Evolutionary conservation across 306 rosid species (phyloP).

Genomic region (Cucumis cinereus): DNA sequence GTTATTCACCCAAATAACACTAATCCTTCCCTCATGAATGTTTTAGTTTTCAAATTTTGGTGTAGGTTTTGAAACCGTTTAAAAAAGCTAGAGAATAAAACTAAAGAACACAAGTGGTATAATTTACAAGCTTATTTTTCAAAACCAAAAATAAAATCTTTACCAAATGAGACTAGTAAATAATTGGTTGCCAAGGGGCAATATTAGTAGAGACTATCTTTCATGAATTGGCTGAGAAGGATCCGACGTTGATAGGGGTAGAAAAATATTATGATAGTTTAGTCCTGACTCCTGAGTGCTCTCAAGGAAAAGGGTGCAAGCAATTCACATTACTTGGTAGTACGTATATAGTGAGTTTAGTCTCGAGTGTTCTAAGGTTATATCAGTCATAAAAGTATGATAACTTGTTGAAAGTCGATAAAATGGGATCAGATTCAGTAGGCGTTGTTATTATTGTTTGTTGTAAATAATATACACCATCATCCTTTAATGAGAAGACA

Average conservation of each 20-base stretch:
- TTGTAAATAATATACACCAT: too few species aligned
- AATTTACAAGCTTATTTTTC: not conserved
- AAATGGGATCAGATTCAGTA: not conserved
- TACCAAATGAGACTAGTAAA: not conserved
- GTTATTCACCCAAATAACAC: too few species aligned
- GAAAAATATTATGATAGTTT: not conserved
- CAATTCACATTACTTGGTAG: not conserved
- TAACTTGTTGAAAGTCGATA: not conserved
- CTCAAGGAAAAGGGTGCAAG: not conserved
- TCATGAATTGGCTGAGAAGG: not conserved
- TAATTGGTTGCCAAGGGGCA: not conserved
- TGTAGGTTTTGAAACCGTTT: too few species aligned
- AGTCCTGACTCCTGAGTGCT: not conserved
- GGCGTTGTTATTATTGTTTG: too few species aligned
- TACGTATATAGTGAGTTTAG: not conserved
- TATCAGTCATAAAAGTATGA: not conserved
- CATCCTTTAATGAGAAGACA: too few species aligned
- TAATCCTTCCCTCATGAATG: too few species aligned
- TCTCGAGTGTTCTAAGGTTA: not conserved
- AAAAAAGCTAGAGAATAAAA: not conserved
- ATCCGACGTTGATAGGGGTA: not conserved
- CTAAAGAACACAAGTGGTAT: not conserved
- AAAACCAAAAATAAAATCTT: not conserved
- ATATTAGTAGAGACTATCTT: not conserved
- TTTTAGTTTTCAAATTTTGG: not conserved